These are phyloP conservation scores for Phytophthora multivora DNA, from an alignment of 352 stramenopile species.

Conservation along the genomic window DNA sequence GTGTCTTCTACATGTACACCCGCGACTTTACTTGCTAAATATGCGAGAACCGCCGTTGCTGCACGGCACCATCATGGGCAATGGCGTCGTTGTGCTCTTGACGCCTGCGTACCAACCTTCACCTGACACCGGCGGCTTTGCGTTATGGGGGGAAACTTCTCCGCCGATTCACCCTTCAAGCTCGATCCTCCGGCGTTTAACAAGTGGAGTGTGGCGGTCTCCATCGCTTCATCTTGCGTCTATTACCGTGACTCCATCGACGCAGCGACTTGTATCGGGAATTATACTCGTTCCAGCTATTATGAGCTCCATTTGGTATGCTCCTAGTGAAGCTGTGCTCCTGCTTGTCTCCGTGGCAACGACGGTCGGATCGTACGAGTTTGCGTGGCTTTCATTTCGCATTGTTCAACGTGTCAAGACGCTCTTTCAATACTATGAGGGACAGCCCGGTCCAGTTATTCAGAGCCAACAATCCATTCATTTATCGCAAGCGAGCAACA, in stretches of 20 bases:
- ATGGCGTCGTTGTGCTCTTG: conserved; percentile 1
- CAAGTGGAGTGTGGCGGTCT: neutral
- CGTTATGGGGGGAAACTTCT: neutral
- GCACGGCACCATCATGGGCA: neutral
- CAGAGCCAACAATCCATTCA: conserved; percentile 1
- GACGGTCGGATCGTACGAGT: conserved; percentile 4
- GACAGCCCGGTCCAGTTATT: neutral
- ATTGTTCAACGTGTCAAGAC: neutral
- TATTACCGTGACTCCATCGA: neutral
- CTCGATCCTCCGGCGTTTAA: neutral
- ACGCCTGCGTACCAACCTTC: conserved; percentile 3
- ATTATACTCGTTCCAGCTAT: conserved; percentile 2
- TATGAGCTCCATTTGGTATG: conserved; percentile 8
- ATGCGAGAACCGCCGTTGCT: conserved; percentile 1
- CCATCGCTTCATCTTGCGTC: neutral
- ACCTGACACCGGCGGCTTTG: neutral
- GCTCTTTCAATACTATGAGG: conserved; percentile 7
- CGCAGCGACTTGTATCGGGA: conserved; percentile 5
- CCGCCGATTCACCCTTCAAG: neutral
- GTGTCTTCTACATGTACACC: neutral
- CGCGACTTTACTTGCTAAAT: conserved; percentile 7
- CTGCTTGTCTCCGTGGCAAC: conserved; percentile 2
- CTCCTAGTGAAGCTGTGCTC: neutral
- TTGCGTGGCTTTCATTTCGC: conserved; percentile 5
- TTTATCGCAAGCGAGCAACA: conserved; percentile 2